Evolutionary conservation across 2,329 filamentous ascomycete species (phyloP).

Genomic region (Arthroderma uncinatum): DNA sequence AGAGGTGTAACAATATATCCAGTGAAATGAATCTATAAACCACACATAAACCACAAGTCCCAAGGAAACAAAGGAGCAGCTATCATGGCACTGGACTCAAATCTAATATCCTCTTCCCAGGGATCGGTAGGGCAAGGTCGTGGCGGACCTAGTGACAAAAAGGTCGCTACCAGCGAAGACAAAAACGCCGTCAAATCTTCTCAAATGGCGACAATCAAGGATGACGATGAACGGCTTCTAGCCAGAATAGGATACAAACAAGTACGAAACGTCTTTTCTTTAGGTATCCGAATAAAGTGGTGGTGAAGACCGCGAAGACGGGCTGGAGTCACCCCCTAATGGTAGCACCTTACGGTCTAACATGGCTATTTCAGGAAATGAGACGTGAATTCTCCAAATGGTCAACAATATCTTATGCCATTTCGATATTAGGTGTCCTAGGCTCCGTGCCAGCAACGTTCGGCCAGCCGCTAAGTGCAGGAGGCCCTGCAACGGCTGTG

Average conservation of each 20-base stretch:
- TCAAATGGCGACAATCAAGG: constrained; percentile 35
- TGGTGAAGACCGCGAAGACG: too few relatives aligned
- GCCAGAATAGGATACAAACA: constrained; percentile 54
- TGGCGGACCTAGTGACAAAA: constrained; percentile 2
- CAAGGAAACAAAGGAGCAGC: not conserved
- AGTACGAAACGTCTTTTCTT: constrained; percentile 29
- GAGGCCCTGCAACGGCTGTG: constrained; percentile 52
- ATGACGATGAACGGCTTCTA: constrained; percentile 50
- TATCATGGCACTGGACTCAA: not conserved
- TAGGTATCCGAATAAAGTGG: not conserved
- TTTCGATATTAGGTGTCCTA: constrained; percentile 53
- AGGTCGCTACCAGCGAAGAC: constrained; percentile 1
- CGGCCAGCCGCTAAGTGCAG: constrained; percentile 46
- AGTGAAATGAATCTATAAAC: not conserved
- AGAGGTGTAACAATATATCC: not conserved
- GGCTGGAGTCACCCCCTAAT: not conserved
- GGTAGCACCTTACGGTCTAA: not conserved
- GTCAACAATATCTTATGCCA: constrained; percentile 56
- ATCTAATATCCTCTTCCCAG: constrained; percentile 12
- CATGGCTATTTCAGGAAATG: constrained; percentile 39
- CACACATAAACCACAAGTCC: not conserved
- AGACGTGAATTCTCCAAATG: constrained; percentile 54
- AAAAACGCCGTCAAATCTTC: constrained; percentile 9
- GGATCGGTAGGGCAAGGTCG: not conserved
- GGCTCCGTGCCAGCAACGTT: constrained; percentile 57